Evolutionary conservation across 305 asterid species (phyloP).

Genomic region (Nicotiana rustica): DNA sequence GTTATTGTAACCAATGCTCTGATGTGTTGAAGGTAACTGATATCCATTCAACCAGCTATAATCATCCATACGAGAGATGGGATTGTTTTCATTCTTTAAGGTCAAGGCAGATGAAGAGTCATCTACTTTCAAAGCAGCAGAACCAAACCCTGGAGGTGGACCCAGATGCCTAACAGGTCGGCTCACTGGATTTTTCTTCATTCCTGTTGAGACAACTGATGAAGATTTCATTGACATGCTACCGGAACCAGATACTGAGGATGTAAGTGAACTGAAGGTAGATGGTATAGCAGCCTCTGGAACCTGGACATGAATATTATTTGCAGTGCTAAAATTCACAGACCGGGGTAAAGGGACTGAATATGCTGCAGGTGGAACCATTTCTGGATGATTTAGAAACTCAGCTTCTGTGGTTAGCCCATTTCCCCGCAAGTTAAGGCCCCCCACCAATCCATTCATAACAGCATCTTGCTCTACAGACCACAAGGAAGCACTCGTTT

Average conservation of each 20-base stretch:
- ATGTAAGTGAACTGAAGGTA: constrained; percentile 52
- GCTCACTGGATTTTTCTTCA: constrained; percentile 87
- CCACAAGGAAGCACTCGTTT: constrained; percentile 60
- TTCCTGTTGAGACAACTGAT: constrained; percentile 54
- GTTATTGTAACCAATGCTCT: constrained; percentile 56
- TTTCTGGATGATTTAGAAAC: constrained; percentile 56
- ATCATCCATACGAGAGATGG: constrained; percentile 65
- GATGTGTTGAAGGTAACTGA: constrained; percentile 67
- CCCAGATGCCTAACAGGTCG: constrained; percentile 89
- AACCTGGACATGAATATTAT: constrained; percentile 48
- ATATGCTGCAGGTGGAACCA: constrained; percentile 57
- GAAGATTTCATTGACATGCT: constrained; percentile 53
- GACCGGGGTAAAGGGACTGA: constrained; percentile 63
- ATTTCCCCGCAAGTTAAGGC: constrained; percentile 64
- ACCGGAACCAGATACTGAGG: constrained; percentile 50
- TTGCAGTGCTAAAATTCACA: constrained; percentile 46
- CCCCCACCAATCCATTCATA: constrained; percentile 63
- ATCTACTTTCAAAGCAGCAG: constrained; percentile 73
- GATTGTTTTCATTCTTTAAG: constrained; percentile 53
- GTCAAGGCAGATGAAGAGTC: constrained; percentile 56
- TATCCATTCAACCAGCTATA: constrained; percentile 91
- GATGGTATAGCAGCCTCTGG: constrained; percentile 59
- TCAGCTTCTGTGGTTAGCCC: constrained; percentile 48
- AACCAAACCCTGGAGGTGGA: constrained; percentile 98
- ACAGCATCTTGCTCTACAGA: constrained; percentile 54